These are phyloP conservation scores for Cicer arietinum DNA, from an alignment of 306 rosid genomes.

Conservation along the genomic window DNA sequence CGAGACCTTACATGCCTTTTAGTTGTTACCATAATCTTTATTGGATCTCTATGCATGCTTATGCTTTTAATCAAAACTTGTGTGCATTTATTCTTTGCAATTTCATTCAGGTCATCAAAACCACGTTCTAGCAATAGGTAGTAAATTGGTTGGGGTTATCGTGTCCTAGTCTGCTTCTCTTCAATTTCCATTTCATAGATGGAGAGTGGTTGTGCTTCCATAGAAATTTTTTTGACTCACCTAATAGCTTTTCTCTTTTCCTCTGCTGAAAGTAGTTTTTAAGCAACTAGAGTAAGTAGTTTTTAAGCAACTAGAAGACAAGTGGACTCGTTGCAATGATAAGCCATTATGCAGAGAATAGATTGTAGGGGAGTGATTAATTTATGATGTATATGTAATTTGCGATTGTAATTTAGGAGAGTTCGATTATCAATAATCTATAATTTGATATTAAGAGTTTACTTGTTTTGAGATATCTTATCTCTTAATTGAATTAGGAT, in stretches of 20 bases:
- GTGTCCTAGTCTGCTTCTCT: background rate
- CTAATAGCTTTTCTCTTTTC: background rate
- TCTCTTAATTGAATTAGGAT: background rate
- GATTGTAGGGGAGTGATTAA: background rate
- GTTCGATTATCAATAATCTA: background rate
- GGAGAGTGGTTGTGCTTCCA: background rate
- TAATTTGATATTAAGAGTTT: background rate
- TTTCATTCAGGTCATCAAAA: background rate
- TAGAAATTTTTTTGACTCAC: background rate
- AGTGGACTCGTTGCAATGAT: background rate
- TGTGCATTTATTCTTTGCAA: background rate
- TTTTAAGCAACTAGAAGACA: slow-evolving; percentile 4
- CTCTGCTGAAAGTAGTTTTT: slow-evolving; percentile 7
- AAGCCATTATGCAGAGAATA: background rate
- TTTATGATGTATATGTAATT: slow-evolving; percentile 18
- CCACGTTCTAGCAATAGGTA: background rate
- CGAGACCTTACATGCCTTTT: slow-evolving; percentile 6
- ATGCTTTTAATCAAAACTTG: slow-evolving; percentile 22
- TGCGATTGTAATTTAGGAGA: background rate
- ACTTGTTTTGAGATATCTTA: slow-evolving; percentile 12
- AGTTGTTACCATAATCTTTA: slow-evolving; percentile 7
- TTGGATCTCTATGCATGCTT: background rate
- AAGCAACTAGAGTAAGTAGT: background rate
- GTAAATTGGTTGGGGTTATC: background rate
- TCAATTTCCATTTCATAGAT: background rate